Evolutionary conservation across 805 yeast genomes (phyloP), one percentile per base, ranked within the genome.

Genomic region (Ogataea ganodermae): DNA sequence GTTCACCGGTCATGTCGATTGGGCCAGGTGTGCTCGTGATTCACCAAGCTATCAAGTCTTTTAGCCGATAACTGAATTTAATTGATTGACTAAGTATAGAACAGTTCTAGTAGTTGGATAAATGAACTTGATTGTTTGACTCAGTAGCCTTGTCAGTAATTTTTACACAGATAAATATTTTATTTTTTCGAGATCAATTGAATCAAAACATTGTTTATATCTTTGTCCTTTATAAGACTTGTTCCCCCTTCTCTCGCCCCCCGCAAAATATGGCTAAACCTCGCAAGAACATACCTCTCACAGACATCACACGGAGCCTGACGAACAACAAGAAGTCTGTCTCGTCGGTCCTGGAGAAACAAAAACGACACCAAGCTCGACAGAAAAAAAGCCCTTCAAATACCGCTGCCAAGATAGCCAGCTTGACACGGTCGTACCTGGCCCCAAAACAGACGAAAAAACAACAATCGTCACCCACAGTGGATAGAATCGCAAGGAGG

Each of bases 401-500:
- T 10, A 43, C 40, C 6, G 14, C 52, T 3, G 33, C 43, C 7
- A 46, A 43, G 18, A 28, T 49, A 7, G 49, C 50, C 20, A 42
- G 33, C n/a, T 27, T 49, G 14, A 49, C 53, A 10, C 38, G 44
- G 30, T 49, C 53, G 13, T 46, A 49, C 35, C 21, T 45, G 10
- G 43, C n/a, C n/a, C n/a, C n/a, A 7, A 4, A 20, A 20, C 16
- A 33, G 13, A 12, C 28, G 30, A 3, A 17, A 17, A 10, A 22
- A 22, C 33, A 40, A 3, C 35, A 36, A 31, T 33, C 24, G 28
- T 14, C 22, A 14, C 47, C 31, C 26, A 17, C 36, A 16, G 17
- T 49, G 5, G 50, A 45, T 32, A 45, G 28, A 26, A 49, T 49
- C 7, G 30, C 53, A 6, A 31, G 27, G 4, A 42, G 31, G 18